Base-by-base conservation (phyloP, 305 asterid species). In the Fraxinus ornus region DNA sequence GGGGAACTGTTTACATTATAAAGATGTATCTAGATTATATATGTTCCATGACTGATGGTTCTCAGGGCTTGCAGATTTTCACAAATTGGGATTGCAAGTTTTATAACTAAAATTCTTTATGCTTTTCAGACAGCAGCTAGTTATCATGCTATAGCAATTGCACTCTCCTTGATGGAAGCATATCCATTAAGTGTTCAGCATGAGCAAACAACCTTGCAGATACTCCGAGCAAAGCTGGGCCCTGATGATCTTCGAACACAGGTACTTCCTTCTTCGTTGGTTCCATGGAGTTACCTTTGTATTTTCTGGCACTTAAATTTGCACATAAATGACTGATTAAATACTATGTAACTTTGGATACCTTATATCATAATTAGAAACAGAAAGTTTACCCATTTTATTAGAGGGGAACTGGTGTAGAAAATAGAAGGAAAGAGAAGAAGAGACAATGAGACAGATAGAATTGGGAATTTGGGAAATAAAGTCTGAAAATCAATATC, bases 81-180 rank as follows among this genome's bases (percentile, higher is more conserved):
- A 84, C 78, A 78, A 78, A 78, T 79, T 78, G 80, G 39, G 79
- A 84, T 85, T 57, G 78, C 76, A 79, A 66, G 74, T 79, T 75
- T 66, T 78, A 37, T 74, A 71, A 78, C 81, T 52, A 75, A 71
- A 77, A 83, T 86, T 82, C 81, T 89, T 82, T 55, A 81, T 24
- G 44, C 76, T 79, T 83, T 80, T 55, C 95, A 96, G 98, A 96
- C 99, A 74, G 99, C 98, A 78, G 99, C 98, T 82, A 96, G 98
- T 89, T 96, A 96, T 83, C 99, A 96, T 88, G 99, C 99, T 81
- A 96, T 96, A 71, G 99, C 99, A 74, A 96, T 96, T 84, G 99
- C 99, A 77, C 95, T 96, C 81, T 96, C 99, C 36, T 89, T 96
- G 97, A 96, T 94, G 99, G 99, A 96, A 89, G 99, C 99, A 82